Base-by-base conservation (phyloP, 139 green algal species). In the Picocystis salinarum region DNA sequence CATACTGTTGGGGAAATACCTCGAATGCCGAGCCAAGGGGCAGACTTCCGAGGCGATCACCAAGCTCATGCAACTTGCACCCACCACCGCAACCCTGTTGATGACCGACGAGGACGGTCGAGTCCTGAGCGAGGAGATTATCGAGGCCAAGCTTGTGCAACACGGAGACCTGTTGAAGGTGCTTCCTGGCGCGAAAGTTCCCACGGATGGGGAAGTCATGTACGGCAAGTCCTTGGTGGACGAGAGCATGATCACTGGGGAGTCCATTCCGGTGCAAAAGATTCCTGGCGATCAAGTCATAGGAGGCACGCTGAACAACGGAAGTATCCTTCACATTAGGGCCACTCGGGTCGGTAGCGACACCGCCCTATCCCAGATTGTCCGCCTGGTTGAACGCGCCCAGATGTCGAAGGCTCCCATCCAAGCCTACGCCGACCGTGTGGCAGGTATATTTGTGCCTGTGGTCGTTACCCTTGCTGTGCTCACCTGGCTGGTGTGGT, bases 331-430 rank as follows among this genome's bases (percentile, higher is more conserved):
- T 39, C 46, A 67, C 33, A 53, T 91, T 28, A 42, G 54, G 12
- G 82, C 72, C 1, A 74, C 50, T 4, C 51, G 69, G 12, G 77
- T 92, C 13, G 83, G 83, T 22, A 48, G 53, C 1, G 80, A 91
- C 31, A 87, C 78, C 1, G 73, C 76, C 12, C 68, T 94, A 29
- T 57, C 68, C 3, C 77, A 93, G 54, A 96, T 98, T 40, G 83
- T 96, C 23, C 60, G 72, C 0, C 74, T 98, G 33, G 88, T 98
- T 39, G 80, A 93, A 62, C 48, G 55, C 2, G 87, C 87, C 12
- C 88, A 98, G 63, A 67, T 94, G 59, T 67, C 45, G 54, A 96
- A 96, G 66, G 88, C 88, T 13, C 88, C 88, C 23, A 86, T 96
- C 34, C 83, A 93, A 59, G 71, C 64, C 2, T 75, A 84, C 47